Conservation (phyloP, 495 filamentous ascomycete genomes). For the Trichoderma asperelloides region DNA sequence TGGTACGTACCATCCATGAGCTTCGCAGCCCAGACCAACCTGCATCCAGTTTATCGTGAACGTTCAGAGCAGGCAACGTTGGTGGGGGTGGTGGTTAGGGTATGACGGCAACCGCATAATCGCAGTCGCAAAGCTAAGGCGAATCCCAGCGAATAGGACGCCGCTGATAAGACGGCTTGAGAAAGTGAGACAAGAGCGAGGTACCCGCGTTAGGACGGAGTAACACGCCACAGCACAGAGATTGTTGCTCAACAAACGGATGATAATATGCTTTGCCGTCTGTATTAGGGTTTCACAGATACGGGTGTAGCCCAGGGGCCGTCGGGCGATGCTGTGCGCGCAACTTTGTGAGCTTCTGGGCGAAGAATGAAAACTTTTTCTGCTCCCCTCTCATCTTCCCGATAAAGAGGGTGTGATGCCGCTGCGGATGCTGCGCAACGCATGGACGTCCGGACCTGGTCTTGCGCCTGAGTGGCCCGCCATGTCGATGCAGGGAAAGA, state of each 20-base stretch:
- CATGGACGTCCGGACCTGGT: background rate
- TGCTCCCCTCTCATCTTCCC: background rate
- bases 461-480: background rate
- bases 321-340: background rate
- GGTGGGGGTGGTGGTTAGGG: background rate
- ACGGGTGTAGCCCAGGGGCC: background rate
- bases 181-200: background rate
- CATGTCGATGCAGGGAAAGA: background rate
- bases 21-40: too few relatives aligned
- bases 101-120: background rate
- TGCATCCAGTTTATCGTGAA: background rate
- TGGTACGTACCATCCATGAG: slow-evolving; percentile 2
- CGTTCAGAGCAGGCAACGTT: background rate
- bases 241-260: background rate
- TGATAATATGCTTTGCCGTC: background rate
- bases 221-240: background rate
- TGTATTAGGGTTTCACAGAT: background rate
- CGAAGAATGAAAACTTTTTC: background rate
- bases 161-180: background rate
- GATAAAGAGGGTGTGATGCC: slow-evolving; percentile 5
- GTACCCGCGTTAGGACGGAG: background rate
- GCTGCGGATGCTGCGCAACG: background rate
- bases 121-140: background rate
- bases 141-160: background rate
- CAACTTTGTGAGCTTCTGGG: too few relatives aligned